Conservation (phyloP, 2,329 filamentous ascomycete genomes). For the Nannizziopsis arthrosporioides region DNA sequence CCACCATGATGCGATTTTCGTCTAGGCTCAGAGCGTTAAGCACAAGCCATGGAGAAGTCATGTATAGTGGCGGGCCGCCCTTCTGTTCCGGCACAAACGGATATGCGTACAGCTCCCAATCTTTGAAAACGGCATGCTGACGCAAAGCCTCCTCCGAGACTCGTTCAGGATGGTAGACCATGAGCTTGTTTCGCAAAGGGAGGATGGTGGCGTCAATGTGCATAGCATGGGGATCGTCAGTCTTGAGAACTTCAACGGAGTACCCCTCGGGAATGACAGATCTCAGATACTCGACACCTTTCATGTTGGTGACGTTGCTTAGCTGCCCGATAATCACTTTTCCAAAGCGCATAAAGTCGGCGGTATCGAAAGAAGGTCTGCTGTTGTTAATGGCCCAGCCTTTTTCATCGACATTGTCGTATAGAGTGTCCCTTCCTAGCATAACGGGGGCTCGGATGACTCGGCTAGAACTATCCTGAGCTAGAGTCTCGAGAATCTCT, state of each 20-base stretch:
- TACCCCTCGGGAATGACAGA: slow-evolving; percentile 20
- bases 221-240: slow-evolving; percentile 22
- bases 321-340: slow-evolving; percentile 23
- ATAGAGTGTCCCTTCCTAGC: slow-evolving; percentile 17
- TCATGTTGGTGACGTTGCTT: slow-evolving; percentile 26
- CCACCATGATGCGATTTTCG: slow-evolving; percentile 20
- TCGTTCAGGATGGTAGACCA: slow-evolving; percentile 21
- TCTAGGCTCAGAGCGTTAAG: slow-evolving; percentile 22
- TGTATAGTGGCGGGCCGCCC: slow-evolving; percentile 20
- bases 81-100: slow-evolving; percentile 16
- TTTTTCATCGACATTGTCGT: slow-evolving; percentile 11
- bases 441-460: slow-evolving; percentile 12
- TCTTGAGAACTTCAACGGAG: slow-evolving; percentile 21
- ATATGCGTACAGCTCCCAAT: slow-evolving; percentile 23
- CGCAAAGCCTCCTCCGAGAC: slow-evolving; percentile 19
- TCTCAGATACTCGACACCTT: slow-evolving; percentile 24
- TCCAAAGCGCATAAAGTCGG: slow-evolving; percentile 28
- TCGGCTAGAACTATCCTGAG: not conserved
- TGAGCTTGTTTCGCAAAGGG: slow-evolving; percentile 20
- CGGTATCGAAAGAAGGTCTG: slow-evolving; percentile 26
- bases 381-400: slow-evolving; percentile 26
- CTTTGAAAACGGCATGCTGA: slow-evolving; percentile 18
- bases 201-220: slow-evolving; percentile 26
- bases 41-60: slow-evolving; percentile 21
- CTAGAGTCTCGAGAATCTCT: slow-evolving; percentile 9